A percentile compares a stretch with the other conserved stretches of the same genome.
Conservation (phyloP, 352 stramenopile genomes). For the Globisporangium takayamanum region DNA sequence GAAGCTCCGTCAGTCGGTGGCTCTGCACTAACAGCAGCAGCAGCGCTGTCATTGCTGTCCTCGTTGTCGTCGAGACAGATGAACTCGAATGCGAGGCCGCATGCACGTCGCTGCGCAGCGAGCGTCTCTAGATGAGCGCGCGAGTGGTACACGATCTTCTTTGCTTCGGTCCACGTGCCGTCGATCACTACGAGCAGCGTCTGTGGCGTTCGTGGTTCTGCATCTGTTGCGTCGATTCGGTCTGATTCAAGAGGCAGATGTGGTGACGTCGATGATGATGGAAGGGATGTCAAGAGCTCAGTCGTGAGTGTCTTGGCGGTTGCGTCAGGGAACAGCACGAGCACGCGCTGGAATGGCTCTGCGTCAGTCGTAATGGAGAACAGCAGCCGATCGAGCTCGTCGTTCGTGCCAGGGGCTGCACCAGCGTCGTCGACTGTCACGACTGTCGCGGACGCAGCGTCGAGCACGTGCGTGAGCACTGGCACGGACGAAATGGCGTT, state of each 20-base stretch:
- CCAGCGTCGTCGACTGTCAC: constrained; percentile 28
- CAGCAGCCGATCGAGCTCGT: constrained; percentile 27
- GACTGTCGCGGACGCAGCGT: constrained; percentile 28
- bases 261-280: neutral
- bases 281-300: constrained; percentile 2
- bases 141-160: constrained; percentile 63
- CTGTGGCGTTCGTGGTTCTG: neutral
- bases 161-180: constrained; percentile 77
- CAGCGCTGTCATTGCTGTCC: neutral
- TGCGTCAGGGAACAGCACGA: constrained; percentile 42
- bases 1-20: neutral
- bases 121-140: constrained; percentile 30
- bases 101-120: constrained; percentile 15
- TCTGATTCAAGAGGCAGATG: neutral
- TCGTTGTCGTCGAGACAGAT: constrained; percentile 32
- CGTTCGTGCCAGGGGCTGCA: constrained; percentile 13
- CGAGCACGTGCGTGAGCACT: constrained; percentile 45
- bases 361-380: constrained; percentile 12
- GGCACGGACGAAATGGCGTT: constrained; percentile 63
- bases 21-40: neutral
- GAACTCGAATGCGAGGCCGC: constrained; percentile 33
- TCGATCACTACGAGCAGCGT: constrained; percentile 61
- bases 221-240: no score
- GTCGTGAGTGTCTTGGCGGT: constrained; percentile 21
- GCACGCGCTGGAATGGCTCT: constrained; percentile 16